A percentile compares a stretch with the other conserved stretches of the same genome.
Conservation (phyloP, 2,329 filamentous ascomycete genomes). For the Pseudogymnoascus sp. region DNA sequence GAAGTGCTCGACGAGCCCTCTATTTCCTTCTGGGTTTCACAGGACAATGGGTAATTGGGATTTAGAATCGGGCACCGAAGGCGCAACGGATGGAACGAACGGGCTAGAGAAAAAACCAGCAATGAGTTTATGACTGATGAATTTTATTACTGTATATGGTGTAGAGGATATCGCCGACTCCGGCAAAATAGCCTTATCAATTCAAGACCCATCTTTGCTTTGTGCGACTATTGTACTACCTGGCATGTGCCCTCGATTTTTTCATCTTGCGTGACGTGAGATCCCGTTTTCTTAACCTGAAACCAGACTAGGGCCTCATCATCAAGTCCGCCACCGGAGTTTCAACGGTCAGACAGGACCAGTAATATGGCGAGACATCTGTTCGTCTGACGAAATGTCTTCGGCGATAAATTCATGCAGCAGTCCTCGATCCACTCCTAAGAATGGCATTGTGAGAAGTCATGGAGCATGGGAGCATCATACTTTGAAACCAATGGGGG, state of each 20-base stretch:
- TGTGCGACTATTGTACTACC: not conserved
- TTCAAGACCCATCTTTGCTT: not conserved
- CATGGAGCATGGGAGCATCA: not conserved
- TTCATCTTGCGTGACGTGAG: not conserved
- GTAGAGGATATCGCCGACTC: not conserved
- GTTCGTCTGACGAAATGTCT: not conserved
- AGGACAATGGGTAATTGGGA: not conserved
- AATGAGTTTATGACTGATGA: not conserved
- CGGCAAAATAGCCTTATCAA: not conserved
- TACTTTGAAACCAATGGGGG: not conserved
- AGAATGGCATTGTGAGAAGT: not conserved
- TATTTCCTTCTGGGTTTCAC: not conserved
- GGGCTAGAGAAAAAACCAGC: not conserved
- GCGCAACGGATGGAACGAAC: not conserved
- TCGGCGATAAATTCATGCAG: not conserved
- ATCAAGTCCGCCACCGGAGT: not conserved
- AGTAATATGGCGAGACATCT: not conserved
- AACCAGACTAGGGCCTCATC: not conserved
- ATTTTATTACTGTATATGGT: not conserved
- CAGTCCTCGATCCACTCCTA: not conserved
- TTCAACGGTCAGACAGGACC: not conserved
- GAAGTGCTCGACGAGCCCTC: not conserved
- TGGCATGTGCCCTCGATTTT: not conserved
- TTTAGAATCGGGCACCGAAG: not conserved
- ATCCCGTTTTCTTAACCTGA: not conserved